Evolutionary conservation across 2,329 filamentous ascomycete genomes (phyloP), one percentile per base, ranked within the genome.

Genomic region (Colletotrichum gigasporum): DNA sequence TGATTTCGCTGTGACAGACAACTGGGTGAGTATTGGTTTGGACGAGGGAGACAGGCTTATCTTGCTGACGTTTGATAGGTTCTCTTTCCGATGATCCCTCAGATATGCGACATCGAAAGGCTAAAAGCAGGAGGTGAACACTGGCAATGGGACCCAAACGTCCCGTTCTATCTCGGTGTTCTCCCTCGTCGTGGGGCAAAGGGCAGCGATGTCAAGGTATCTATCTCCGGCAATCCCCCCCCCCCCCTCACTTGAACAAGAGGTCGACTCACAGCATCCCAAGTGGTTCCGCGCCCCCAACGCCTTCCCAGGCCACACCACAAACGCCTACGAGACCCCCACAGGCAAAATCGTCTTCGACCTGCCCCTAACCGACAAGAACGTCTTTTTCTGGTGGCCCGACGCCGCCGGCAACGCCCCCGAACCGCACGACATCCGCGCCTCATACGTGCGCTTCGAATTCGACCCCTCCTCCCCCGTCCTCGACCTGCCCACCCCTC

Each of bases 341-440:
- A 71, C 72, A 2, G 70, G 75, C 4, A 69, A 77, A 3, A 58
- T 73, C 52, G 59, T 75, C 1, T 67, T 80, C 26, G 77, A 80
- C 52, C 67, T 80, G 1, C 71, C 74, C 7, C 58, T 79, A 2
- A 73, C 70, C n/a, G 69, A 79, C 39, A 70, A 74, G 41, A 81
- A 81, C 52, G 75, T 77, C 4, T 81, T 82, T 65, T 79, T 77
- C 69, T 80, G 76, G 75, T 80, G 72, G 75, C 77, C 77, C 8
- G 76, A 79, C 56, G 70, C 68, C 2, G 22, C 76, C 3, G 78
- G 76, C 0, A 74, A 74, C 50, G 71, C 76, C 0, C 76, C 77
- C 0, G 67, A 71, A 8, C 75, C 77, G 22, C 63, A 63, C 30
- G 53, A 62, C 4, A 71, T 77, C 51, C 54, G 57, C 10, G 70